phyloP scores from a whole-genome alignment of 179 eudicot species.

The Camellia oleifera region DNA sequence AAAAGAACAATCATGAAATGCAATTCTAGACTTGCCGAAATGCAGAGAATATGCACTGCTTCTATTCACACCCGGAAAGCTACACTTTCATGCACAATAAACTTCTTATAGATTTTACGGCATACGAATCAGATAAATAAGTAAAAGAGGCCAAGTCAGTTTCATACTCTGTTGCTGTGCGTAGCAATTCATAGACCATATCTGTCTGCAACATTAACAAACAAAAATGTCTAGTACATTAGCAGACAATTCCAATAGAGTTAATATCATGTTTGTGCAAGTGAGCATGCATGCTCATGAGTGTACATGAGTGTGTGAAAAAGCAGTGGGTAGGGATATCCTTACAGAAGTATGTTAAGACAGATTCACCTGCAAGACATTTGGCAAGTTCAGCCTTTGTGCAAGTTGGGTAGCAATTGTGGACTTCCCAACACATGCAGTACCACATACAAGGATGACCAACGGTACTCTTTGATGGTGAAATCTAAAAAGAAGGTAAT shows the following conservation, averaged over 20 bases:
- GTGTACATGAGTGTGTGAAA: neutral
- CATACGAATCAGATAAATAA: neutral
- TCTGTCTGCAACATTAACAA: constrained; percentile 70
- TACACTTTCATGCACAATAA: neutral
- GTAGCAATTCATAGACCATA: constrained; percentile 96
- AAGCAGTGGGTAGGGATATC: neutral
- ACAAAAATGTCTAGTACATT: constrained; percentile 23
- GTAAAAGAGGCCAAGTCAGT: constrained; percentile 11
- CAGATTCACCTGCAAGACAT: constrained; percentile 76
- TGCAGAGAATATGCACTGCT: neutral
- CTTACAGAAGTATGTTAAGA: neutral
- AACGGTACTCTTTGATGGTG: constrained; percentile 97
- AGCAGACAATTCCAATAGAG: neutral
- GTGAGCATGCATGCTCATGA: neutral
- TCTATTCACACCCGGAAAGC: neutral
- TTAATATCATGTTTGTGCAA: neutral
- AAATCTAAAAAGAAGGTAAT: constrained; percentile 51
- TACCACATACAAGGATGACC: constrained; percentile 98
- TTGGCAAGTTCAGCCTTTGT: constrained; percentile 92
- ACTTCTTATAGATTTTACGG: neutral
- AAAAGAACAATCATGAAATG: neutral
- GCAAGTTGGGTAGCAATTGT: constrained; percentile 99
- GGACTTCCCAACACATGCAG: constrained; percentile 98
- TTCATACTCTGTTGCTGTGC: constrained; percentile 97
- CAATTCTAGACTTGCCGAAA: neutral